phyloP scores from a whole-genome alignment of 805 yeast genomes.

The Kazachstania martiniae region DNA sequence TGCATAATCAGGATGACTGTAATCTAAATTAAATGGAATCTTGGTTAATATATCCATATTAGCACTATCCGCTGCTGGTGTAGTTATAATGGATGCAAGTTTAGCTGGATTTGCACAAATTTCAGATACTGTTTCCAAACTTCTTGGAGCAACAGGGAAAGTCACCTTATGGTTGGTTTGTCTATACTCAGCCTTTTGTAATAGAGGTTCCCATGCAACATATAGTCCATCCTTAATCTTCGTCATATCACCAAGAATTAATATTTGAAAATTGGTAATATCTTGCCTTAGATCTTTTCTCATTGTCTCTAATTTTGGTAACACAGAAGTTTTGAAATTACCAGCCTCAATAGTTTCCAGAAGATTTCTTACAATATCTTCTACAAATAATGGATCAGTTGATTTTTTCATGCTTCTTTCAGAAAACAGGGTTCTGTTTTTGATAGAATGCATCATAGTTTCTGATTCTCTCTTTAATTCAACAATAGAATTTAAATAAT shows the following conservation, averaged over 20 bases:
- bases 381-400: conserved; percentile 55
- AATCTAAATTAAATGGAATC: conserved; percentile 38
- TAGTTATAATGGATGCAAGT: conserved; percentile 52
- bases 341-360: conserved; percentile 45
- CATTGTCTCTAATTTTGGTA: conserved; percentile 34
- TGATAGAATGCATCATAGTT: conserved; percentile 54
- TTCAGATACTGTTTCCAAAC: conserved; percentile 42
- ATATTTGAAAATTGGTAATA: conserved; percentile 49
- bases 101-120: conserved; percentile 41
- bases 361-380: conserved; percentile 40
- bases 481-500: conserved; percentile 30
- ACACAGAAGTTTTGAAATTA: conserved; percentile 29
- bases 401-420: conserved; percentile 56
- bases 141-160: conserved; percentile 38
- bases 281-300: conserved; percentile 39
- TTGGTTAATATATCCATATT: conserved; percentile 49
- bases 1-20: conserved; percentile 48
- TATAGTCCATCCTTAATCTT: conserved; percentile 19
- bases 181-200: conserved; percentile 10
- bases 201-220: conserved; percentile 17
- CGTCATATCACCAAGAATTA: conserved; percentile 59
- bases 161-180: conserved; percentile 2
- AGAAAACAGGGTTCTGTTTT: conserved; percentile 41
- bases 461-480: conserved; percentile 32
- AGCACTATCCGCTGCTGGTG: conserved; percentile 80